Evolutionary conservation across 2,329 filamentous ascomycete species (phyloP).

Genomic region (Lizonia empirigonia): DNA sequence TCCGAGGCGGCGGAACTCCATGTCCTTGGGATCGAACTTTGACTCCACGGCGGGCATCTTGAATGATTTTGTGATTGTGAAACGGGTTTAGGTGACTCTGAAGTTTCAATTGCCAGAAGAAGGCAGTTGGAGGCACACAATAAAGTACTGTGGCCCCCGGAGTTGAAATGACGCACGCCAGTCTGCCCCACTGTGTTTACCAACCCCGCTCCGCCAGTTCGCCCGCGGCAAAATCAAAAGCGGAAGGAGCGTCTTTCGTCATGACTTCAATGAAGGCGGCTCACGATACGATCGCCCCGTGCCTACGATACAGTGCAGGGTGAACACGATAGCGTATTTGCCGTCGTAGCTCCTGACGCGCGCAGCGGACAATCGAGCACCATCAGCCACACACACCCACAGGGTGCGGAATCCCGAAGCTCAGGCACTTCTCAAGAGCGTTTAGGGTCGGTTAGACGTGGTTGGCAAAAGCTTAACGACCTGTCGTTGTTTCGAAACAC

Average conservation of each 20-base stretch:
- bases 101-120: neutral
- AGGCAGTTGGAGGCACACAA: neutral
- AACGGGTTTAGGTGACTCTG: neutral
- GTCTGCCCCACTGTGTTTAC: slow-evolving; percentile 1
- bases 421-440: slow-evolving; percentile 5
- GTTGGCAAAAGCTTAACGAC: slow-evolving; percentile 31
- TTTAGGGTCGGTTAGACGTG: slow-evolving; percentile 2
- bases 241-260: slow-evolving; percentile 3
- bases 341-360: slow-evolving; percentile 2
- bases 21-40: slow-evolving; percentile 58
- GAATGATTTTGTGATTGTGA: slow-evolving; percentile 2
- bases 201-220: slow-evolving; percentile 7
- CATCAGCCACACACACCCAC: slow-evolving; percentile 4
- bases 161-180: slow-evolving; percentile 4
- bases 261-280: slow-evolving; percentile 1
- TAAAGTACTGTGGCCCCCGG: neutral
- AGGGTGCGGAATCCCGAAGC: slow-evolving; percentile 1
- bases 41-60: slow-evolving; percentile 50
- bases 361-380: neutral
- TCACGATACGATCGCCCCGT: neutral
- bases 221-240: slow-evolving; percentile 1
- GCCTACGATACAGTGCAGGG: slow-evolving; percentile 6
- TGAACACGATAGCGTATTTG: neutral
- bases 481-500: slow-evolving; percentile 18
- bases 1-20: slow-evolving; percentile 39